A percentile compares a stretch with the other conserved stretches of the same genome.
Evolutionary conservation across 1,284 basidiomycete genomes (phyloP).

Genomic region (Mycosarcoma mackinlayi): DNA sequence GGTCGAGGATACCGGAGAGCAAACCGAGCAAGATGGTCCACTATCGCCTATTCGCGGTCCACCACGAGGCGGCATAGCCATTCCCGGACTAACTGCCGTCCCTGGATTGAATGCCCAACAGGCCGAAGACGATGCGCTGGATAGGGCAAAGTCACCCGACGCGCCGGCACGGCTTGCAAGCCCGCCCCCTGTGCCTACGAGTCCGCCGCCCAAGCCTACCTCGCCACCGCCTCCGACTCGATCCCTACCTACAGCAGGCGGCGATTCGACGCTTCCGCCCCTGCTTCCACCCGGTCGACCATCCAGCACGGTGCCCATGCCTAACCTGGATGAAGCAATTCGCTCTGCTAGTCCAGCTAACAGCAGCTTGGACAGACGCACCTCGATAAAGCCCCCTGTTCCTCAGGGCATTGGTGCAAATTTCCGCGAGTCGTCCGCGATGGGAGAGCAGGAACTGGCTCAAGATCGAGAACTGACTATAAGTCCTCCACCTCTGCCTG

Average conservation of each 20-base stretch:
- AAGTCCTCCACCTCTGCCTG: constrained; percentile 64
- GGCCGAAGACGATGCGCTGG: constrained; percentile 36
- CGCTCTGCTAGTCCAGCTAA: constrained; percentile 37
- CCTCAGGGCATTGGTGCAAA: constrained; percentile 30
- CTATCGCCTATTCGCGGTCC: constrained; percentile 25
- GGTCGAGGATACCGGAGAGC: constrained; percentile 68
- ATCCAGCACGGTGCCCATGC: constrained; percentile 39
- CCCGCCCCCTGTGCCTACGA: constrained; percentile 30
- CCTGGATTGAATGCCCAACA: constrained; percentile 31
- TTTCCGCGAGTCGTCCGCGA: constrained; percentile 29
- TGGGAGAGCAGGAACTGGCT: constrained; percentile 27
- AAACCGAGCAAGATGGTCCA: constrained; percentile 36
- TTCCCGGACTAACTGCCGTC: constrained; percentile 52
- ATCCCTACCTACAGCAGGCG: constrained; percentile 17
- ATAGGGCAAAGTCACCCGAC: constrained; percentile 38
- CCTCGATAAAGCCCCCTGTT: constrained; percentile 42
- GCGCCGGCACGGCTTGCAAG: constrained; percentile 24
- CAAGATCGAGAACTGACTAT: constrained; percentile 69
- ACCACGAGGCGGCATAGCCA: constrained; percentile 62
- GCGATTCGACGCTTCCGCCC: constrained; percentile 18
- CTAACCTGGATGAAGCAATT: constrained; percentile 36
- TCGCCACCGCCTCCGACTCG: constrained; percentile 25
- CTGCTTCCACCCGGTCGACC: constrained; percentile 34
- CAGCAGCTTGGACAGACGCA: constrained; percentile 27
- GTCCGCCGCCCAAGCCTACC: constrained; percentile 36